phyloP scores from a whole-genome alignment of 805 yeast species.

The Hanseniaspora taiwanica region DNA sequence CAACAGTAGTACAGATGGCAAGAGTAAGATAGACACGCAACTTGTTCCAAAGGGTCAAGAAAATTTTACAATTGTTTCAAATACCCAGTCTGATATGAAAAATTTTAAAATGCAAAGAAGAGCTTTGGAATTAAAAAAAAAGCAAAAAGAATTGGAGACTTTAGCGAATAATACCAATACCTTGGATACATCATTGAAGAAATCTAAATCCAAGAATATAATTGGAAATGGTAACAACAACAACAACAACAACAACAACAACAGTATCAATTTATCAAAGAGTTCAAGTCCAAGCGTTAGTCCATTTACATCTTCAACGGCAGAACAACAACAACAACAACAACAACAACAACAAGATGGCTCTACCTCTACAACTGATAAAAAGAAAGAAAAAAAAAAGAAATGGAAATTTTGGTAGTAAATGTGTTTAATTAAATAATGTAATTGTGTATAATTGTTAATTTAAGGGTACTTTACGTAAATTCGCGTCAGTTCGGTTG shows the following conservation, averaged over 20 bases:
- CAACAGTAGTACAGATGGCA: too few relatives aligned
- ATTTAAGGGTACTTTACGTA: too few relatives aligned
- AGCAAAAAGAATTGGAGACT: not conserved
- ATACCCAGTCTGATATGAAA: not conserved
- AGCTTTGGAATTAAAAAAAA: not conserved
- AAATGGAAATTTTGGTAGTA: not conserved
- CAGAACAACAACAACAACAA: not conserved
- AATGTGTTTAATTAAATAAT: not conserved
- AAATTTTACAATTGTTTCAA: not conserved
- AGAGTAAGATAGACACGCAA: not conserved
- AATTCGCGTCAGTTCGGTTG: too few relatives aligned
- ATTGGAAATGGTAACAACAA: too few relatives aligned
- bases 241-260: not conserved
- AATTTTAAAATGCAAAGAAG: not conserved
- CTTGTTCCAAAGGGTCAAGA: not conserved
- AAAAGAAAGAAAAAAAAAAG: not conserved
- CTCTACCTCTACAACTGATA: not conserved
- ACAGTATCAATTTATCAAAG: too few relatives aligned
- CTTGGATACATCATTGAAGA: too few relatives aligned
- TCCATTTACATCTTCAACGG: not conserved
- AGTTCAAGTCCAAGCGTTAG: too few relatives aligned
- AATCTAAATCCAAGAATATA: too few relatives aligned
- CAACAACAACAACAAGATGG: not conserved
- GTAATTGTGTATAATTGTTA: too few relatives aligned
- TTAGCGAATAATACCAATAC: too few relatives aligned